These are phyloP conservation scores for Dactylellina leptospora DNA, from an alignment of 2,329 filamentous ascomycete genomes.

Conservation along the genomic window DNA sequence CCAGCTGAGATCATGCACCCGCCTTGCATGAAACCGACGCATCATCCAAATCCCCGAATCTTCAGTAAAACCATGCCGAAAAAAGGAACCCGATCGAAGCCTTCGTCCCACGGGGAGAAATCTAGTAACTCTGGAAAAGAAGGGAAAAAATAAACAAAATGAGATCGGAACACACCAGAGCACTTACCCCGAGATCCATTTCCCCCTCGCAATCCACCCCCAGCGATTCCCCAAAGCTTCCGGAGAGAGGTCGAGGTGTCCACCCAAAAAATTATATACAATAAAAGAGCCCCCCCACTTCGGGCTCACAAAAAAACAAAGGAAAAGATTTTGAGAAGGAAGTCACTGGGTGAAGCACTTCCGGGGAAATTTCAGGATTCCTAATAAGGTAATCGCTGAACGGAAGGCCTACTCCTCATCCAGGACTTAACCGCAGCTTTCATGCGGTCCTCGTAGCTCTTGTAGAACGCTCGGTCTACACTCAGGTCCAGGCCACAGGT, in stretches of 20 bases:
- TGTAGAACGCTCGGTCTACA: conserved; percentile 48
- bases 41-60: not conserved
- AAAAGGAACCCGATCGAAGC: not conserved
- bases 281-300: conserved; percentile 25
- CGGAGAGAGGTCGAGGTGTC: conserved; percentile 21
- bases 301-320: conserved; percentile 17
- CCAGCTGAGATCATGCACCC: conserved; percentile 15
- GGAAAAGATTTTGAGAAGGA: conserved; percentile 41
- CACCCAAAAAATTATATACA: conserved; percentile 18
- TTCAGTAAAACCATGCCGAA: conserved; percentile 2
- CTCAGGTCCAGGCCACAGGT: conserved; percentile 49
- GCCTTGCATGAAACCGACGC: conserved; percentile 15
- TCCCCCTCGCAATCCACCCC: conserved; percentile 24
- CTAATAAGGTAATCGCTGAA: conserved; percentile 23
- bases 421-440: conserved; percentile 40
- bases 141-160: not conserved
- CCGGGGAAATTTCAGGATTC: not conserved
- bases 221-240: conserved; percentile 8
- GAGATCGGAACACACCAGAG: not conserved
- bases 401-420: conserved; percentile 50
- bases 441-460: conserved; percentile 48
- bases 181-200: not conserved
- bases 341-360: conserved; percentile 25
- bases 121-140: not conserved
- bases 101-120: not conserved